These are phyloP conservation scores for Incumbomyces lentus DNA, from an alignment of 2,329 filamentous ascomycete species.

Conservation along the genomic window DNA sequence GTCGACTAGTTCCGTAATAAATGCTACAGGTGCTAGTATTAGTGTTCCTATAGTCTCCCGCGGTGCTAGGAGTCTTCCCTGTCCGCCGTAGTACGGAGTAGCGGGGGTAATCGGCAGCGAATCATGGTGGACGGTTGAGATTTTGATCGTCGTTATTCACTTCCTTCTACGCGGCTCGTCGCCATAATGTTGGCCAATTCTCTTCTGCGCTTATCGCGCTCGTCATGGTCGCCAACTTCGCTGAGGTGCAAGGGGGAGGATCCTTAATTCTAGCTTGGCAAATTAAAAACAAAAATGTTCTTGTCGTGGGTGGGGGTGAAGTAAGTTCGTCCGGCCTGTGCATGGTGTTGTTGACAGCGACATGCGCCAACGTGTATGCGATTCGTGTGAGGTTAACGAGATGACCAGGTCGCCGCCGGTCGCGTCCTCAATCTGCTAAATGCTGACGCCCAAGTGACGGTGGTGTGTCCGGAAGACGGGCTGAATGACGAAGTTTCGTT, in stretches of 20 bases:
- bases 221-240: conserved; percentile 50
- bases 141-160: no score
- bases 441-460: conserved; percentile 80
- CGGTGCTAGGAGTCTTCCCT: no score
- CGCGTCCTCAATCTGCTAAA: conserved; percentile 91
- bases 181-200: conserved; percentile 7
- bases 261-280: conserved; percentile 96
- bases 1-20: no score
- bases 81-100: no score
- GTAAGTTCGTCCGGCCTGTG: conserved; percentile 35
- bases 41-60: no score
- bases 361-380: neutral
- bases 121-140: neutral
- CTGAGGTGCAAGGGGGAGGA: conserved; percentile 76
- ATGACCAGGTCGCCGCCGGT: conserved; percentile 73
- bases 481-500: conserved; percentile 82
- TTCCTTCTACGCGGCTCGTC: conserved; percentile 12
- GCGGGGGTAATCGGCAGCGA: no score
- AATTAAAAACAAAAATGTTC: conserved; percentile 72
- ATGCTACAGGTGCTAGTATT: no score
- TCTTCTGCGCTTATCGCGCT: conserved; percentile 9
- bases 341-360: no score
- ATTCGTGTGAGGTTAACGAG: conserved; percentile 8
- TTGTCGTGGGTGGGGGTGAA: conserved; percentile 94
- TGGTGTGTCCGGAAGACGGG: conserved; percentile 68